Evolutionary conservation across 805 yeast genomes (phyloP).

Genomic region (Starmera quercuum): DNA sequence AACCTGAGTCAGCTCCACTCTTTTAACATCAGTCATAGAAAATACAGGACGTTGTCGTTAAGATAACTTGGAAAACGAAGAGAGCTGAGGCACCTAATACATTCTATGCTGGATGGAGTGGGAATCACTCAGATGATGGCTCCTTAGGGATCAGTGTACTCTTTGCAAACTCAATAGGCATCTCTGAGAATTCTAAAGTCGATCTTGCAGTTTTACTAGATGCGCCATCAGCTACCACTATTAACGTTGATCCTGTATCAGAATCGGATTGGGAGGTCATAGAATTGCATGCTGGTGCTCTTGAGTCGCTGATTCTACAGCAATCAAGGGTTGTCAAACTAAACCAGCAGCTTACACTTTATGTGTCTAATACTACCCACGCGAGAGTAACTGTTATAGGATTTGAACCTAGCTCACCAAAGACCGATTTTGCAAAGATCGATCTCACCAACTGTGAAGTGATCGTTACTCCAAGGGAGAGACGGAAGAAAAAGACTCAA

Average conservation of each 20-base stretch:
- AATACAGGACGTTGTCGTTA: constrained; percentile 52
- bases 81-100: constrained; percentile 14
- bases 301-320: constrained; percentile 67
- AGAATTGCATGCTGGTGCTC: constrained; percentile 68
- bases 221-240: constrained; percentile 45
- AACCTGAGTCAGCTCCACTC: too few relatives aligned
- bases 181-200: constrained; percentile 35
- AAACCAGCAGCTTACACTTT: constrained; percentile 56
- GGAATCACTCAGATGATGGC: constrained; percentile 26
- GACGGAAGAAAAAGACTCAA: constrained; percentile 18
- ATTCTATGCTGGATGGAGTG: constrained; percentile 61
- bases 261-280: constrained; percentile 87
- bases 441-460: constrained; percentile 56
- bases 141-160: constrained; percentile 59
- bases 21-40: too few relatives aligned
- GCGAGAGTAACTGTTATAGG: constrained; percentile 51
- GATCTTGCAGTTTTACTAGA: constrained; percentile 40
- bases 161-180: constrained; percentile 45
- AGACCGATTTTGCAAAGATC: constrained; percentile 36
- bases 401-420: constrained; percentile 27
- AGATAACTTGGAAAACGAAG: constrained; percentile 26
- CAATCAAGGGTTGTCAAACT: constrained; percentile 72
- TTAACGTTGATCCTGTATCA: constrained; percentile 71
- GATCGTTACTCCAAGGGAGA: constrained; percentile 65
- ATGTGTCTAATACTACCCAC: constrained; percentile 51